Evolutionary conservation across 2,329 filamentous ascomycete species (phyloP).

Genomic region (Colletotrichum camelliae): DNA sequence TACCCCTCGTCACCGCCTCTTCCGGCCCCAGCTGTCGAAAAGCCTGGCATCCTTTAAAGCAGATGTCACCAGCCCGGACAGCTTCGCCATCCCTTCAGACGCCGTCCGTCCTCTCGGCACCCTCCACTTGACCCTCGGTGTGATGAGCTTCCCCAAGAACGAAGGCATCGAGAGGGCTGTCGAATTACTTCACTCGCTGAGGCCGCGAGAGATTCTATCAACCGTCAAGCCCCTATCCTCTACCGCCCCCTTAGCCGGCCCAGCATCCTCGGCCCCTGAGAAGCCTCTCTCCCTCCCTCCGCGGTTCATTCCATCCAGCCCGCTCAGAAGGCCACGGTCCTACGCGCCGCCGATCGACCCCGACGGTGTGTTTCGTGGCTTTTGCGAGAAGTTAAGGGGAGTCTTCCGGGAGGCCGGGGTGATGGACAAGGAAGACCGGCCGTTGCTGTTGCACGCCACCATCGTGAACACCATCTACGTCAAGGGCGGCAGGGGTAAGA

Average conservation of each 20-base stretch:
- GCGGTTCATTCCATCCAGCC: constrained; percentile 64
- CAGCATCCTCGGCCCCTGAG: background rate
- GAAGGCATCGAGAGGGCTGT: constrained; percentile 49
- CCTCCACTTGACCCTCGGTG: constrained; percentile 84
- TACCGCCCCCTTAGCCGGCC: constrained; percentile 22
- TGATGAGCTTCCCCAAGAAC: constrained; percentile 73
- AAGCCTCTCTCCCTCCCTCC: constrained; percentile 45
- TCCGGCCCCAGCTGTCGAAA: constrained; percentile 70
- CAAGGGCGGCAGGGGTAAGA: constrained; percentile 40
- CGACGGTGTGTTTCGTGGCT: constrained; percentile 54
- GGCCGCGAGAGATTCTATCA: constrained; percentile 44
- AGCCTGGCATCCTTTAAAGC: constrained; percentile 67
- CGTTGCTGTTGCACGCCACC: constrained; percentile 82
- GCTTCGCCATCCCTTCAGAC: constrained; percentile 61
- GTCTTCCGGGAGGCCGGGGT: constrained; percentile 62
- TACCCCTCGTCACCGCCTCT: constrained; percentile 69
- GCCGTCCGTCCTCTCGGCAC: constrained; percentile 81
- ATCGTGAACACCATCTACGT: constrained; percentile 86
- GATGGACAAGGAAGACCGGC: constrained; percentile 62
- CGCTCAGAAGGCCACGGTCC: constrained; percentile 57
- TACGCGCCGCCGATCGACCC: constrained; percentile 67
- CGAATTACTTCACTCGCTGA: constrained; percentile 42
- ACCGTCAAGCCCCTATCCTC: constrained; percentile 20
- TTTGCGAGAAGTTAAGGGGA: constrained; percentile 61
- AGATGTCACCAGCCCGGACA: constrained; percentile 54